phyloP scores from a whole-genome alignment of 2,329 filamentous ascomycete species.

The Onygena corvina region DNA sequence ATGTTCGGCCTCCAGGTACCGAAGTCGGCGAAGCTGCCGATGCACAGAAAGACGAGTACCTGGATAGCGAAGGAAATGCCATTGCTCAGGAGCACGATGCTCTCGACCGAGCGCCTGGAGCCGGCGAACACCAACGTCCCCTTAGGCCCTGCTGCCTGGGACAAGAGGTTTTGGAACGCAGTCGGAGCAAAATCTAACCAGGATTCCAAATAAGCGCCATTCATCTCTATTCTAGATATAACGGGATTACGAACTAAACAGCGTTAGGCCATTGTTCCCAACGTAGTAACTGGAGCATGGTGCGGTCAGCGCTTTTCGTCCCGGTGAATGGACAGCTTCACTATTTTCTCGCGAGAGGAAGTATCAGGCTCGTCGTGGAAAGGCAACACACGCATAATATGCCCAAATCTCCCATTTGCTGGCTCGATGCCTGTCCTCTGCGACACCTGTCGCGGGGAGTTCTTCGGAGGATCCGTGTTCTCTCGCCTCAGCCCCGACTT shows the following conservation, averaged over 20 bases:
- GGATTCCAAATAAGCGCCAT: not conserved
- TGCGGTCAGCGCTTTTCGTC: not conserved
- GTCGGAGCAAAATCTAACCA: constrained; percentile 47
- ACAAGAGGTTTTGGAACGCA: constrained; percentile 53
- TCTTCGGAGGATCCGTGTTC: not conserved
- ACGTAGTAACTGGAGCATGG: constrained; percentile 46
- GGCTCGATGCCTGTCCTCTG: constrained; percentile 43
- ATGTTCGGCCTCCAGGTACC: constrained; percentile 53
- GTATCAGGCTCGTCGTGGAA: constrained; percentile 6
- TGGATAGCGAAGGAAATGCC: constrained; percentile 58
- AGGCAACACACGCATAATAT: constrained; percentile 38
- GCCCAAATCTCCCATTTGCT: constrained; percentile 45
- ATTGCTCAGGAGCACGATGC: constrained; percentile 31
- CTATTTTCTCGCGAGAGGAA: no score
- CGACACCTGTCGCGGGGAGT: constrained; percentile 40
- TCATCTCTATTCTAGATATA: not conserved
- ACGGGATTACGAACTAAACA: constrained; percentile 38
- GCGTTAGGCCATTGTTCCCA: constrained; percentile 51
- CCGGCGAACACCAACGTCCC: constrained; percentile 46
- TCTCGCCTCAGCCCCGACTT: not conserved
- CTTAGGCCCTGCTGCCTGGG: constrained; percentile 46
- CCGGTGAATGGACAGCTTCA: no score
- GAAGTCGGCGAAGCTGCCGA: constrained; percentile 47
- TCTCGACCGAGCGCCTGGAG: constrained; percentile 48
- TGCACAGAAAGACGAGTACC: constrained; percentile 34